These are phyloP conservation scores for Clathrus columnatus DNA, from an alignment of 768 basidiomycete genomes.

Conservation along the genomic window DNA sequence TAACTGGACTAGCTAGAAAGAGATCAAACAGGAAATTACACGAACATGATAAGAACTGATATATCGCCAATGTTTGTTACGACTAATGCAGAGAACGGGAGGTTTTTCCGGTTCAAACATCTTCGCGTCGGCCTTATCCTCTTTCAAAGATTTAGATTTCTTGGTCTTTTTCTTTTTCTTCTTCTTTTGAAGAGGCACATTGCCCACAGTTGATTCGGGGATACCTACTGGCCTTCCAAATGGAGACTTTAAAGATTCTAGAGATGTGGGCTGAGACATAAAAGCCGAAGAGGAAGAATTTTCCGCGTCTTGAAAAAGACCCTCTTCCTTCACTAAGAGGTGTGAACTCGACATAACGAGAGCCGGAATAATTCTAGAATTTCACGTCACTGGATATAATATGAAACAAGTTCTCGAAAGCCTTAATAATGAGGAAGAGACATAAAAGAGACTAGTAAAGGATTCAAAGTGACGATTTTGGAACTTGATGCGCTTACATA, in stretches of 20 bases:
- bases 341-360: too few relatives aligned
- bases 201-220: background rate
- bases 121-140: slow-evolving; percentile 26
- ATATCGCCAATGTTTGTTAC: slow-evolving; percentile 92
- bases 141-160: slow-evolving; percentile 45
- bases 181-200: slow-evolving; percentile 24
- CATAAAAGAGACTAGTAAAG: too few relatives aligned
- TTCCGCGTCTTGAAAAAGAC: background rate
- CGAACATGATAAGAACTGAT: slow-evolving; percentile 86
- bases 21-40: slow-evolving; percentile 17
- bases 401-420: too few relatives aligned
- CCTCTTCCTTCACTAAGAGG: too few relatives aligned
- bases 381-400: too few relatives aligned
- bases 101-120: slow-evolving; percentile 35
- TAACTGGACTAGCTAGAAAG: too few relatives aligned
- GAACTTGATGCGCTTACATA: too few relatives aligned
- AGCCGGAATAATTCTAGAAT: too few relatives aligned
- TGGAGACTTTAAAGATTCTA: background rate
- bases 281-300: background rate
- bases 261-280: background rate
- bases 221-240: background rate
- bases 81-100: slow-evolving; percentile 73
- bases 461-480: too few relatives aligned
- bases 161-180: slow-evolving; percentile 46
- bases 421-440: too few relatives aligned